Conservation (phyloP, 2,329 filamentous ascomycete species). For the Seiridium cupressi region DNA sequence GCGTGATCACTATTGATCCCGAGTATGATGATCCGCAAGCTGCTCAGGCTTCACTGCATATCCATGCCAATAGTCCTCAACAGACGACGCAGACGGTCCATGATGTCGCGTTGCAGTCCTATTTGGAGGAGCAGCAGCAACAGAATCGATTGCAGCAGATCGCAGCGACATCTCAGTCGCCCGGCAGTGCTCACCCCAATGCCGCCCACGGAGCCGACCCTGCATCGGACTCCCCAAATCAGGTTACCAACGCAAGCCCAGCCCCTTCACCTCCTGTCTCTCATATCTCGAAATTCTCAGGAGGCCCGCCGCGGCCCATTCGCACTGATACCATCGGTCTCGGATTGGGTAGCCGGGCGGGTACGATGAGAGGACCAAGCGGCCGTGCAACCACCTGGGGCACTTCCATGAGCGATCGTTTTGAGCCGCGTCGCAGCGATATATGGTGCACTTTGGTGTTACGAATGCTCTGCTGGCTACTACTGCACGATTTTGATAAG, state of each 20-base stretch:
- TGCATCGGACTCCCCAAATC: no score
- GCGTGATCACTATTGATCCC: slow-evolving; percentile 24
- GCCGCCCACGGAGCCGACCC: no score
- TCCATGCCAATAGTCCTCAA: not conserved
- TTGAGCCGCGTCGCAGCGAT: slow-evolving; percentile 22
- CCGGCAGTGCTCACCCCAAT: no score
- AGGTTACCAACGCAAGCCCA: not conserved
- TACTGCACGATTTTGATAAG: slow-evolving; percentile 56
- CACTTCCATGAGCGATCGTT: slow-evolving; percentile 12
- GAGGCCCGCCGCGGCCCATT: not conserved
- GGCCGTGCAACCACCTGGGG: slow-evolving; percentile 16
- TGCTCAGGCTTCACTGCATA: not conserved
- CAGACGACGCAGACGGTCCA: not conserved
- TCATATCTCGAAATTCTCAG: not conserved
- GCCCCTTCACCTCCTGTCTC: not conserved
- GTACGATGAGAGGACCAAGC: slow-evolving; percentile 9
- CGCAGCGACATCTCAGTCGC: not conserved
- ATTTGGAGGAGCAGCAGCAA: not conserved
- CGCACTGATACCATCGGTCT: not conserved
- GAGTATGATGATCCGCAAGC: not conserved
- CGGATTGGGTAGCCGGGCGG: slow-evolving; percentile 1
- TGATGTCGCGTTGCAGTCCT: not conserved
- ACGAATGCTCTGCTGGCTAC: slow-evolving; percentile 57
- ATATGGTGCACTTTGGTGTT: slow-evolving; percentile 57
- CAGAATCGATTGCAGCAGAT: not conserved